Conservation (phyloP, 495 filamentous ascomycete species). For the Parachaetomium inaequale region DNA sequence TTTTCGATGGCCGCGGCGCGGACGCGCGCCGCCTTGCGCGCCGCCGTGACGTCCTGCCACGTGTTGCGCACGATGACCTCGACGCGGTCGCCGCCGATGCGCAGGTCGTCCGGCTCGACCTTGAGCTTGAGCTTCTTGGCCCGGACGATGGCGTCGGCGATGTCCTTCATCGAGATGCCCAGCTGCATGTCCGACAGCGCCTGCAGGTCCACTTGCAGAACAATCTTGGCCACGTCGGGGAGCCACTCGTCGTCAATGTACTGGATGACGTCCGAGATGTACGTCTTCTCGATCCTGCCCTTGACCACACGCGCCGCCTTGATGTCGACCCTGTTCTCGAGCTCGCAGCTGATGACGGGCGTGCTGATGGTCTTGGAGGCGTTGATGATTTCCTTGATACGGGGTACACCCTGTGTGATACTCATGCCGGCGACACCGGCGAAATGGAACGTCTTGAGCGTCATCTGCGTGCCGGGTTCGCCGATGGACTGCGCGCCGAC, state of each 20-base stretch:
- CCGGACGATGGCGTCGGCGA: constrained; percentile 65
- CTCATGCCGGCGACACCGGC: constrained; percentile 99
- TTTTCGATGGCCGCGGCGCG: constrained; percentile 43
- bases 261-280: constrained; percentile 65
- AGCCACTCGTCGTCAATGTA: constrained; percentile 81
- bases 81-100: constrained; percentile 41
- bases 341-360: constrained; percentile 81
- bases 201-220: constrained; percentile 70
- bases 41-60: constrained; percentile 38
- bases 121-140: constrained; percentile 78
- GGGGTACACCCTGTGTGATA: constrained; percentile 96
- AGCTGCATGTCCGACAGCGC: constrained; percentile 75
- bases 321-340: constrained; percentile 65
- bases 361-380: constrained; percentile 90
- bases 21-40: constrained; percentile 50
- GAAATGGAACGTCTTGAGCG: constrained; percentile 99
- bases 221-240: constrained; percentile 65
- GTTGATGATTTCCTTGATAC: constrained; percentile 99
- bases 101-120: constrained; percentile 39
- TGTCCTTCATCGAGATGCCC: constrained; percentile 64
- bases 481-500: constrained; percentile 97
- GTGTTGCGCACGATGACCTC: constrained; percentile 56
- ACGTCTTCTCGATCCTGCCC: constrained; percentile 86
- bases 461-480: constrained; percentile 99
- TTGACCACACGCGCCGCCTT: constrained; percentile 82